phyloP scores from a whole-genome alignment of 495 filamentous ascomycete species.

The Chaetomium cochliodes region DNA sequence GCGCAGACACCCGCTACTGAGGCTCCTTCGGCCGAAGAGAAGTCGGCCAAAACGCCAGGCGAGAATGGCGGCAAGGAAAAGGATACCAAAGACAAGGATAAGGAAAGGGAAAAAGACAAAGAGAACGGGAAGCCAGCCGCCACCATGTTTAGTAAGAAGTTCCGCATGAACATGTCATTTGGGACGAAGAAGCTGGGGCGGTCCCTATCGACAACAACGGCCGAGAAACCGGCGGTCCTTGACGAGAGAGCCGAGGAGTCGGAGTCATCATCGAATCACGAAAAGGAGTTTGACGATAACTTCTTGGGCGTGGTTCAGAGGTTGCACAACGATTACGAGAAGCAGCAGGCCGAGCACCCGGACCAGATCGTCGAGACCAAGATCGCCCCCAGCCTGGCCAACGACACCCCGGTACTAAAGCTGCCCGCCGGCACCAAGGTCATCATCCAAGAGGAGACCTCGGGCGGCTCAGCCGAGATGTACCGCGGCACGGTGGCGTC shows the following conservation, averaged over 20 bases:
- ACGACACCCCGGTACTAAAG: slow-evolving; percentile 81
- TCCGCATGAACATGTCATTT: slow-evolving; percentile 79
- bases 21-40: slow-evolving; percentile 34
- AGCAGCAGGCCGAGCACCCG: slow-evolving; percentile 58
- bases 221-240: slow-evolving; percentile 66
- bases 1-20: slow-evolving; percentile 36
- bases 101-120: slow-evolving; percentile 64
- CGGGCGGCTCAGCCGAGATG: slow-evolving; percentile 86
- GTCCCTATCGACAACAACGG: slow-evolving; percentile 63
- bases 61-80: slow-evolving; percentile 42
- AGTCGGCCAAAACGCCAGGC: slow-evolving; percentile 29
- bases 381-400: slow-evolving; percentile 74
- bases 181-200: slow-evolving; percentile 77
- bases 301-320: slow-evolving; percentile 77
- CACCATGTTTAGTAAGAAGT: slow-evolving; percentile 79
- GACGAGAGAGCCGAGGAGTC: slow-evolving; percentile 71
- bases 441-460: slow-evolving; percentile 92
- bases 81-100: slow-evolving; percentile 60
- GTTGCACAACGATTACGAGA: slow-evolving; percentile 72
- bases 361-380: slow-evolving; percentile 57
- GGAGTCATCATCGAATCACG: slow-evolving; percentile 69
- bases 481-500: slow-evolving; percentile 83
- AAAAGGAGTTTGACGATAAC: slow-evolving; percentile 79
- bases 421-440: slow-evolving; percentile 77
- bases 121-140: slow-evolving; percentile 66